phyloP scores from a whole-genome alignment of 2,329 filamentous ascomycete species.

The Monilinia polystroma region DNA sequence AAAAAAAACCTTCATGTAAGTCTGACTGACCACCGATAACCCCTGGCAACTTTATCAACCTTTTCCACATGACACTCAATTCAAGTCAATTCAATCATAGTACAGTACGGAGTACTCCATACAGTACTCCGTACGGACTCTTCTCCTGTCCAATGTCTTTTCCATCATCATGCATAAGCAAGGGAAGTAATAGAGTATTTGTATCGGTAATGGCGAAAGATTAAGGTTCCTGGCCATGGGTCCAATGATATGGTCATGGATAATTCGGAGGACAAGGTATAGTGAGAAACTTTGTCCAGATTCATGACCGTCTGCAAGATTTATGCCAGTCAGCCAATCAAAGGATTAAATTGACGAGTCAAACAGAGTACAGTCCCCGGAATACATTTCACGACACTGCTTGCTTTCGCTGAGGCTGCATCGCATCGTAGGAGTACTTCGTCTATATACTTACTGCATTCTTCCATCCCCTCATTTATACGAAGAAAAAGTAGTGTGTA shows the following conservation, averaged over 20 bases:
- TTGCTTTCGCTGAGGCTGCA: neutral
- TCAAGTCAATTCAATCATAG: neutral
- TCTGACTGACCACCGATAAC: constrained; percentile 1
- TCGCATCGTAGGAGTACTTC: neutral
- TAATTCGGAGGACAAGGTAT: constrained; percentile 4
- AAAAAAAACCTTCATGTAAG: too few relatives aligned
- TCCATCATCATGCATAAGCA: constrained; percentile 17
- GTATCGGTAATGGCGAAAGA: neutral
- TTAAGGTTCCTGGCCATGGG: neutral
- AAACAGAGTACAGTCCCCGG: neutral
- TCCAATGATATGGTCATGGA: constrained; percentile 6
- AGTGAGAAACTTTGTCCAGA: constrained; percentile 10
- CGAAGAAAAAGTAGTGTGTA: neutral
- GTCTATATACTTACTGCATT: neutral
- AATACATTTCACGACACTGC: neutral
- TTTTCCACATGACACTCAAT: neutral
- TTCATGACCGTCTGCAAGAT: constrained; percentile 17
- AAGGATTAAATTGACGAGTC: constrained; percentile 6
- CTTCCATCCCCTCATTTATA: constrained; percentile 11
- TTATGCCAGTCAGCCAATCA: constrained; percentile 8
- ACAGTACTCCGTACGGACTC: neutral
- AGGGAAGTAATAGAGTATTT: neutral
- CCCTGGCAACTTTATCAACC: constrained; percentile 1
- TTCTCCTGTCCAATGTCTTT: constrained; percentile 7
- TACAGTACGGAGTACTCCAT: too few relatives aligned